Conservation (phyloP, 805 yeast genomes). For the Zygoascus biomembranicola region DNA sequence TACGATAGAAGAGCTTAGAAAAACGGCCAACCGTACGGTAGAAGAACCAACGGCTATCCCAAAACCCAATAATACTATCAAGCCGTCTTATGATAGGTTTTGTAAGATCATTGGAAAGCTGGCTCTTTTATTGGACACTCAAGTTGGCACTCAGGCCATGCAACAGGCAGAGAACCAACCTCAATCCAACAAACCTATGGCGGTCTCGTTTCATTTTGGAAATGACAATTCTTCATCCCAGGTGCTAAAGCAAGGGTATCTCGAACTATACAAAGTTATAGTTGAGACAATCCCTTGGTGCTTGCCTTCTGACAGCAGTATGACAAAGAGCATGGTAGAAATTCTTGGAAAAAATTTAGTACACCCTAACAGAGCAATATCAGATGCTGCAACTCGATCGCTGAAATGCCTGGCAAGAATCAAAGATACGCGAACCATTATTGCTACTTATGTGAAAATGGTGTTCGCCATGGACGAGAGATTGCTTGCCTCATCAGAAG, state of each 20-base stretch:
- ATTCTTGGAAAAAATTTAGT: constrained; percentile 67
- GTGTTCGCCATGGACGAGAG: constrained; percentile 71
- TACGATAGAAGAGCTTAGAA: constrained; percentile 36
- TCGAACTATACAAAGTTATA: constrained; percentile 60
- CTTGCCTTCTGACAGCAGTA: constrained; percentile 31
- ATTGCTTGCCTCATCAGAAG: constrained; percentile 38
- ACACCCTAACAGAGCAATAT: constrained; percentile 55
- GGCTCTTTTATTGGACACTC: constrained; percentile 51
- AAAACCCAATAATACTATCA: constrained; percentile 14
- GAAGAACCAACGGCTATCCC: constrained; percentile 11
- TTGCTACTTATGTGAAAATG: constrained; percentile 67
- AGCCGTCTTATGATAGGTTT: constrained; percentile 58
- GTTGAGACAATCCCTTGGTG: constrained; percentile 73
- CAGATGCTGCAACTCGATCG: constrained; percentile 55
- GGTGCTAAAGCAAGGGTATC: constrained; percentile 31
- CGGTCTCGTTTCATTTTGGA: constrained; percentile 32
- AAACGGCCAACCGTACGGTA: constrained; percentile 1
- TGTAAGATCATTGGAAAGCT: constrained; percentile 48
- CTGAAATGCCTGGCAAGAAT: constrained; percentile 58
- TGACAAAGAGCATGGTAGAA: constrained; percentile 44
- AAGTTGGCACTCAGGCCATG: constrained; percentile 41
- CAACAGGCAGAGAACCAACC: constrained; percentile 28
- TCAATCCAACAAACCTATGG: constrained; percentile 30
- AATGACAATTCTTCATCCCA: constrained; percentile 21
- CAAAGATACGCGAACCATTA: constrained; percentile 59